Percentiles rank a stretch among this genome's conserved stretches.
These are phyloP conservation scores for Tetrastigma voinierianum DNA, from an alignment of 164 flowering plant species.

Conservation along the genomic window DNA sequence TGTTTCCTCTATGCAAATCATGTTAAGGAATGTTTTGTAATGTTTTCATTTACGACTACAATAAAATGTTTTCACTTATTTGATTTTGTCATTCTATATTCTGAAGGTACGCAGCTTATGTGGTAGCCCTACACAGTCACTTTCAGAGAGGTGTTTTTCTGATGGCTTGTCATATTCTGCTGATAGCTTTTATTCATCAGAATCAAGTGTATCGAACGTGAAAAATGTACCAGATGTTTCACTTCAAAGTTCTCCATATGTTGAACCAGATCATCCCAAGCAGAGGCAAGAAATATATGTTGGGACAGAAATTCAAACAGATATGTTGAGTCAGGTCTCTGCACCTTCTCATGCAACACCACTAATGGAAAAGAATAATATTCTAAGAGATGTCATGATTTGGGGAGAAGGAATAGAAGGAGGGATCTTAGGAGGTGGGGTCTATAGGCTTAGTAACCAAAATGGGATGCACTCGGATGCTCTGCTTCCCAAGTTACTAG, in stretches of 20 bases:
- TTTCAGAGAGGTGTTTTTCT: conserved; percentile 45
- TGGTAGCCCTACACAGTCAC: conserved; percentile 57
- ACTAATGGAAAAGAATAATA: conserved; percentile 20
- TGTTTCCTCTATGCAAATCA: no score
- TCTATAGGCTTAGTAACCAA: conserved; percentile 12
- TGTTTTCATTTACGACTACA: no score
- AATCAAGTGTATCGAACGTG: conserved; percentile 29
- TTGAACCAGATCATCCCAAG: conserved; percentile 24
- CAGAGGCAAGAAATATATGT: conserved; percentile 15
- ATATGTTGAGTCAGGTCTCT: conserved; percentile 16
- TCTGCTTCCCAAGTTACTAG: conserved; percentile 54
- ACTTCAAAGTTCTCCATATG: conserved; percentile 18
- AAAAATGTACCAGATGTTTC: conserved; percentile 16
- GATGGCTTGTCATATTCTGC: conserved; percentile 51
- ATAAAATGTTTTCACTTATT: background rate
- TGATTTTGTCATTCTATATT: background rate
- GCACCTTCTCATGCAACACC: conserved; percentile 18
- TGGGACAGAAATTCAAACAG: conserved; percentile 14
- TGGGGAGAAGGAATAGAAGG: conserved; percentile 68
- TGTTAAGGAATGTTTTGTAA: no score
- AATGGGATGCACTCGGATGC: conserved; percentile 31
- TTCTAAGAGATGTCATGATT: conserved; percentile 52
- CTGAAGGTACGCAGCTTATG: conserved; percentile 57
- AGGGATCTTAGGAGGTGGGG: conserved; percentile 36
- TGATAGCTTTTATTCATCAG: conserved; percentile 39